phyloP scores from a whole-genome alignment of 2,329 filamentous ascomycete genomes.

The Sporothrix euskadiensis region DNA sequence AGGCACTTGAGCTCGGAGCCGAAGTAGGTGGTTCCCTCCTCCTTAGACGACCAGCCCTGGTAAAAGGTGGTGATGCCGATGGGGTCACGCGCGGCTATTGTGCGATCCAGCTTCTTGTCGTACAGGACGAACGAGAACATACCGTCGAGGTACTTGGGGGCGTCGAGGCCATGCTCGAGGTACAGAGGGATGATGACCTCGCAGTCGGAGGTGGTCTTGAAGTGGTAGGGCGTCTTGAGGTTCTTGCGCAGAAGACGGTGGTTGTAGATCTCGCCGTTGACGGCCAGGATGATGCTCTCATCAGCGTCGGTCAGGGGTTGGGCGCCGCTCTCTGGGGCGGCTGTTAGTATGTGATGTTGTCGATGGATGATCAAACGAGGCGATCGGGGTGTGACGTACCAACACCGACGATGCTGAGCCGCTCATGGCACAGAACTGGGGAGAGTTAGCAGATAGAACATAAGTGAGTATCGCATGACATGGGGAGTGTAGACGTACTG shows the following conservation, averaged over 20 bases:
- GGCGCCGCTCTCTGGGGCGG: conserved; percentile 76
- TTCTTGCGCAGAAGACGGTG: conserved; percentile 90
- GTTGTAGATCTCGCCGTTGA: conserved; percentile 99
- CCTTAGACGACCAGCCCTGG: conserved; percentile 83
- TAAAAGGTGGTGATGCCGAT: conserved; percentile 98
- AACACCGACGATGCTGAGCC: conserved; percentile 95
- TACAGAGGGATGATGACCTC: conserved; percentile 99
- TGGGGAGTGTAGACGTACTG: conserved; percentile 58
- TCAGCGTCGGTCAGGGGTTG: conserved; percentile 95
- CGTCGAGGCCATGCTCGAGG: conserved; percentile 85
- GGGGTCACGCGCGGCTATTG: conserved; percentile 90
- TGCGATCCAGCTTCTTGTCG: conserved; percentile 90
- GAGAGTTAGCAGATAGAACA: conserved; percentile 36
- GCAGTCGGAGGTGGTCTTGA: conserved; percentile 98
- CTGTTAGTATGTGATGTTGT: conserved; percentile 36
- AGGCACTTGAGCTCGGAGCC: conserved; percentile 95
- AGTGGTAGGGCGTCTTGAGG: conserved; percentile 81
- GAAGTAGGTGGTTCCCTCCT: conserved; percentile 87
- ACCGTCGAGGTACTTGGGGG: conserved; percentile 90
- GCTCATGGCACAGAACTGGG: conserved; percentile 90
- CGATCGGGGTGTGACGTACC: conserved; percentile 57
- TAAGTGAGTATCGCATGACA: neutral
- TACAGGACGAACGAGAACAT: conserved; percentile 99
- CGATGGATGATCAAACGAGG: conserved; percentile 13
- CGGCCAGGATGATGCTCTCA: conserved; percentile 81